phyloP scores from a whole-genome alignment of 176 grass and related monocot species.

The maize (Zea mays) region DNA sequence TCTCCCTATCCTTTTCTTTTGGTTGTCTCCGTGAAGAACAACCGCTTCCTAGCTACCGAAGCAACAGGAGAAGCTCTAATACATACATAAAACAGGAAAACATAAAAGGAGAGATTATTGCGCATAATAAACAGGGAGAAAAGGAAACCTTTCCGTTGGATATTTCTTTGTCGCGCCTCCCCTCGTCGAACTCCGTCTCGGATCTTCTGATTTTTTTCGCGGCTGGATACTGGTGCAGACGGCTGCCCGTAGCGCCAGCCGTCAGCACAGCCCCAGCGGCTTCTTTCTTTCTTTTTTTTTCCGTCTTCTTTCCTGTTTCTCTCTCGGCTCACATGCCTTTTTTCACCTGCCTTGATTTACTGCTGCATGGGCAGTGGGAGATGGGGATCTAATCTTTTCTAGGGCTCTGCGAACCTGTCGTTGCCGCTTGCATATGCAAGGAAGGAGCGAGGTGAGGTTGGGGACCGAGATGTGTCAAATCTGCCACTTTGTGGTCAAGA shows the following conservation, averaged over 20 bases:
- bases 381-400: neutral
- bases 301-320: neutral
- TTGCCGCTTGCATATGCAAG: neutral
- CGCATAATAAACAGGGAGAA: neutral
- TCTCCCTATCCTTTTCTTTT: neutral
- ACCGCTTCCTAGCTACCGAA: neutral
- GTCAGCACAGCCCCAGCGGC: neutral
- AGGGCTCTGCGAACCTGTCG: constrained; percentile 2
- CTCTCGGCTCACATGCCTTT: neutral
- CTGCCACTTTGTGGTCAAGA: constrained; percentile 15
- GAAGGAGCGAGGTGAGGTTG: neutral
- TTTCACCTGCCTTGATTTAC: constrained; percentile 19
- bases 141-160: constrained; percentile 16
- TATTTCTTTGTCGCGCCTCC: neutral
- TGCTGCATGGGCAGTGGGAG: neutral
- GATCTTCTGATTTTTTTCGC: constrained; percentile 22
- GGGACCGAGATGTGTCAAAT: constrained; percentile 24
- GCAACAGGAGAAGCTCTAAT: neutral
- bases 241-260: constrained; percentile 25
- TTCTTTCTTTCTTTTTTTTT: neutral
- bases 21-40: neutral
- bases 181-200: constrained; percentile 9
- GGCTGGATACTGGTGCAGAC: constrained; percentile 22
- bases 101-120: constrained; percentile 16
- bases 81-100: neutral